Evolutionary conservation across 768 basidiomycete species (phyloP).

Genomic region (Leccinum truebloodii): DNA sequence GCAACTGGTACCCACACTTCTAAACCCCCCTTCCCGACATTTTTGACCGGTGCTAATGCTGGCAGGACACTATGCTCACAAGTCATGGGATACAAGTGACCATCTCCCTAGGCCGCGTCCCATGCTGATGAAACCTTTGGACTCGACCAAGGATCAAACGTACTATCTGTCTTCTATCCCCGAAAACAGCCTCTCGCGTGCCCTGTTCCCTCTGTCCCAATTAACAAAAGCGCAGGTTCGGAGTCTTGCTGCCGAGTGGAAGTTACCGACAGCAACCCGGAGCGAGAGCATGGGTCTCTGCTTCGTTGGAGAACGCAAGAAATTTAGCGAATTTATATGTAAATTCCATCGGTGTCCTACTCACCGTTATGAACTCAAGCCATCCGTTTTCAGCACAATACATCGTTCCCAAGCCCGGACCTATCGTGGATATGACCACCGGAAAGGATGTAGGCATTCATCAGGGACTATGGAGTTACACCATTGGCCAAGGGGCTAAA

Average conservation of each 20-base stretch:
- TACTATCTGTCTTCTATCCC: conserved; percentile 85
- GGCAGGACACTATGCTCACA: conserved; percentile 84
- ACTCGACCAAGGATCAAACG: conserved; percentile 83
- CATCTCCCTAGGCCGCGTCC: conserved; percentile 38
- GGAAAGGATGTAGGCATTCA: conserved; percentile 63
- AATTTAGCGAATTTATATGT: conserved; percentile 77
- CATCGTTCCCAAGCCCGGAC: conserved; percentile 65
- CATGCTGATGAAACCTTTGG: conserved; percentile 52
- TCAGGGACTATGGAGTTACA: conserved; percentile 79
- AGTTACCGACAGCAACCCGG: conserved; percentile 70
- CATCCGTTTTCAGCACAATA: conserved; percentile 61
- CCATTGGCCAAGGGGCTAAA: conserved; percentile 79
- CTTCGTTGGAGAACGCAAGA: conserved; percentile 82
- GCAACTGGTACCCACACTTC: conserved; percentile 65
- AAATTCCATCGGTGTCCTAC: conserved; percentile 22
- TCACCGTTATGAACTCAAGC: not conserved
- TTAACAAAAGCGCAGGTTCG: conserved; percentile 74
- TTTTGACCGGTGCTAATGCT: conserved; percentile 1
- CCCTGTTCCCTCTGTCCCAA: conserved; percentile 76
- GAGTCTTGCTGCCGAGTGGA: conserved; percentile 60
- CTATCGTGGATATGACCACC: conserved; percentile 57
- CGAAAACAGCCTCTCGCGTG: conserved; percentile 60
- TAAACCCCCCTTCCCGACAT: not conserved
- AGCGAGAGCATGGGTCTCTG: conserved; percentile 94
- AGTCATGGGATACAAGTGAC: conserved; percentile 45